Percentiles rank a stretch among this genome's conserved stretches.
These are phyloP conservation scores for Aspergillus sp. DNA, from an alignment of 2,329 filamentous ascomycete genomes.

Conservation along the genomic window DNA sequence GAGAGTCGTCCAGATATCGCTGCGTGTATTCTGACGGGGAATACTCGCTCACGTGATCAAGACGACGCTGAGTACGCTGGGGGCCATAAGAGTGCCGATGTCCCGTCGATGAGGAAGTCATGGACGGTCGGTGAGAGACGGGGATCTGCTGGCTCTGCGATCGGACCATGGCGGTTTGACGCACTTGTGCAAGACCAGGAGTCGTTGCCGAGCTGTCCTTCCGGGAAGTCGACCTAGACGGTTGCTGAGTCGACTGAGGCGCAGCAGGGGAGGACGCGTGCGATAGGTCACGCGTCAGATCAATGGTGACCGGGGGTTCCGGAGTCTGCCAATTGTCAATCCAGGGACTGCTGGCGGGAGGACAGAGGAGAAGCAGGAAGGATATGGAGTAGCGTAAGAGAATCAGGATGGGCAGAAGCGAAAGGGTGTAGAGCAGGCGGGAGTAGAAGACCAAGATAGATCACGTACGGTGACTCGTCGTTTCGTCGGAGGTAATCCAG, in stretches of 20 bases:
- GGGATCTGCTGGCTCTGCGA: conserved; percentile 40
- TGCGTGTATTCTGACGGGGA: conserved; percentile 44
- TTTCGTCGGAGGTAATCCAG: conserved; percentile 40
- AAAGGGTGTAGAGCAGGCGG: conserved; percentile 25
- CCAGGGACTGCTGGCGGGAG: conserved; percentile 32
- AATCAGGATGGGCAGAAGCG: conserved; percentile 23
- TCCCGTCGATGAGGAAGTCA: conserved; percentile 22
- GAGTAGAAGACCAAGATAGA: conserved; percentile 41
- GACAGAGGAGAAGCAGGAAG: conserved; percentile 17
- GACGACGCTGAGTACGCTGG: conserved; percentile 23
- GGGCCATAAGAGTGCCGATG: conserved; percentile 34
- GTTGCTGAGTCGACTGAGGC: conserved; percentile 21
- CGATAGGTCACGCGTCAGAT: conserved; percentile 31
- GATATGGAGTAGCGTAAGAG: conserved; percentile 19
- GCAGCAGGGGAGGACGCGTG: conserved; percentile 29
- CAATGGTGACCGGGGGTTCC: conserved; percentile 33
- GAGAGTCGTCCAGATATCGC: conserved; percentile 33
- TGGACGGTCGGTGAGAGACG: conserved; percentile 28
- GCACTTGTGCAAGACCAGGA: conserved; percentile 27
- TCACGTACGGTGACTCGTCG: conserved; percentile 48
- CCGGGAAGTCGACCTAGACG: conserved; percentile 27
- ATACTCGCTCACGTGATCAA: conserved; percentile 41
- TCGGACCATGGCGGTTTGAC: conserved; percentile 36
- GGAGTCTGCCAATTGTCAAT: conserved; percentile 45
- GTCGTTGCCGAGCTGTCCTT: conserved; percentile 22